Base-by-base conservation (phyloP, 2,329 filamentous ascomycete genomes). In the Pseudocercospora vitis region DNA sequence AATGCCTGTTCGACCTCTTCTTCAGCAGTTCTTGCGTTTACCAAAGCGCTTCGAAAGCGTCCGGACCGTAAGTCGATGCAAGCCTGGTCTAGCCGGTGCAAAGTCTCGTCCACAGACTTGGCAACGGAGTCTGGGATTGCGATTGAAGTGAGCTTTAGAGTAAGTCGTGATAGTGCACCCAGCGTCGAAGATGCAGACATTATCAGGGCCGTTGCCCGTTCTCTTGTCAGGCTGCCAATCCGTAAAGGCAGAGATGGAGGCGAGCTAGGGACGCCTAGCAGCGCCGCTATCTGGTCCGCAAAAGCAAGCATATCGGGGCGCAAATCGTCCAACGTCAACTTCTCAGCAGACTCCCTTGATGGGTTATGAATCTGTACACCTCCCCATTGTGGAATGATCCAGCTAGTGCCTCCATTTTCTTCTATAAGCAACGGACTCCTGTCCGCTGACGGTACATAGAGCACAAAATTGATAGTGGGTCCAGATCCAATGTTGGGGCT, bases 351-450 rank as follows among this genome's bases (percentile, higher is more conserved):
- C 12, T 57, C 28, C 73, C 74, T 35, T 69, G 42, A 71, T n/a
- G 77, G 74, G 62, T 87, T 87, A 47, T 95, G 76, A 31, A 89
- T 86, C 49, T 82, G 78, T 2, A 89, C 83, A 7, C 86, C 85
- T 31, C 94, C 94, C 94, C 94, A 99, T 74, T 99, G 94, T 0
- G 94, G 94, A 39, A 99, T 87, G 60, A 96, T 80, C 92, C 92
- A 97, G 31, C 90, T 91, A 7, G 85, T 90, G 6, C 78, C 81
- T 28, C 75, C 74, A 58, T 76, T 82, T 46, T 81, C 82, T 52
- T 81, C 79, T 40, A 87, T 77, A 6, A 81, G 62, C 28, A 87
- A 73, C 9, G 84, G 85, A 2, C 79, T 79, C 56, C 84, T 79
- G 5, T 73, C 73, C 54, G 87, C 82, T 53, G 89, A 84, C 4